Conservation (phyloP, 2,329 filamentous ascomycete genomes). For the Alternaria angustiovoidea region DNA sequence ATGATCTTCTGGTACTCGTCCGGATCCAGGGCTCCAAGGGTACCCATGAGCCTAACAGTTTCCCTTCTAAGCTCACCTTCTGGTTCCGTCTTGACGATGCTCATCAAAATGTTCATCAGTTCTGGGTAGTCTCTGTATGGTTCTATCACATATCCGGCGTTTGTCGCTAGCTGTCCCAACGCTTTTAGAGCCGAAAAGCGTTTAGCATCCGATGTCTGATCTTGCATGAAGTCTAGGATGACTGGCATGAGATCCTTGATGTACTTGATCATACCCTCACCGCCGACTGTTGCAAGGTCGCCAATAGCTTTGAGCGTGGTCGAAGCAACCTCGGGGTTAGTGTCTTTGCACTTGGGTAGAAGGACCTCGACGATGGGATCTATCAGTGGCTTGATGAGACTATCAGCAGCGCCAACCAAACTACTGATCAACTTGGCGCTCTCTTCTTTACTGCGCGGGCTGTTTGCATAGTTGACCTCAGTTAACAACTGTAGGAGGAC, state of each 20-base stretch:
- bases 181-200: slow-evolving; percentile 90
- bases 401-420: slow-evolving; percentile 90
- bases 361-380: slow-evolving; percentile 95
- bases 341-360: slow-evolving; percentile 88
- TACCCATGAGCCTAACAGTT: slow-evolving; percentile 96
- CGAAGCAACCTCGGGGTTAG: slow-evolving; percentile 86
- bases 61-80: slow-evolving; percentile 86
- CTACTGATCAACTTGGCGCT: slow-evolving; percentile 92
- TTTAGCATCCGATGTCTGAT: slow-evolving; percentile 89
- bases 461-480: slow-evolving; percentile 95
- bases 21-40: slow-evolving; percentile 91
- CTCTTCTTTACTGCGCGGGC: slow-evolving; percentile 92
- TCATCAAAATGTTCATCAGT: slow-evolving; percentile 88
- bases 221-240: slow-evolving; percentile 91
- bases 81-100: slow-evolving; percentile 92
- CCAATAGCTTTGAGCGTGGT: slow-evolving; percentile 96
- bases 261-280: slow-evolving; percentile 91
- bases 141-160: slow-evolving; percentile 96
- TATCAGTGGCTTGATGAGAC: slow-evolving; percentile 93
- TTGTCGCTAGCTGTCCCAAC: slow-evolving; percentile 90
- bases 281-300: slow-evolving; percentile 91
- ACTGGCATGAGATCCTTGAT: slow-evolving; percentile 93
- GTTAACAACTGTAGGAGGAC: slow-evolving; percentile 95
- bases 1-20: slow-evolving; percentile 97
- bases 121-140: slow-evolving; percentile 96